Conservation (phyloP, 768 basidiomycete species). For the Nevesoporus exiguus region DNA sequence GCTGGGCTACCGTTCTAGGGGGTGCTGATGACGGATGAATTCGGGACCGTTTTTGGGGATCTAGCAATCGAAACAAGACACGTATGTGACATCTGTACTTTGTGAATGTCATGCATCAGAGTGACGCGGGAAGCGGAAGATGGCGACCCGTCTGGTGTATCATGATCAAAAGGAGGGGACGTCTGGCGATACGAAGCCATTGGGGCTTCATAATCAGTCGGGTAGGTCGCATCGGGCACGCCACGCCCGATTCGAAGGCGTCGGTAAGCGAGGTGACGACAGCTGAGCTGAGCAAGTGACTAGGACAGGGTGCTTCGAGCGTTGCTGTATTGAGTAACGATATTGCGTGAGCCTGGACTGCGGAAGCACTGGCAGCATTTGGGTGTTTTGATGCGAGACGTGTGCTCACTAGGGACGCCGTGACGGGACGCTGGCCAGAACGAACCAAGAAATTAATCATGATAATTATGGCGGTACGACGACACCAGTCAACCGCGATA, state of each 20-base stretch:
- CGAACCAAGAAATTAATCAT: neutral
- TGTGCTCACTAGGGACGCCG: neutral
- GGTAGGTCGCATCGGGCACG: conserved; percentile 2
- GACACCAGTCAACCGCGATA: neutral
- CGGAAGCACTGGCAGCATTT: no score
- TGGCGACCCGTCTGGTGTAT: neutral
- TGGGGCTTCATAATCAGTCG: neutral
- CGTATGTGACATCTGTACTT: neutral
- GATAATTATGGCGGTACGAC: neutral
- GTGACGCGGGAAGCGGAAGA: conserved; percentile 4
- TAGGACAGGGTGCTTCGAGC: neutral
- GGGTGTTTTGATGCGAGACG: no score
- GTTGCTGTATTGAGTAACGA: neutral
- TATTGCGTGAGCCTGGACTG: neutral
- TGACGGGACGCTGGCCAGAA: neutral
- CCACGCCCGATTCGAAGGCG: neutral
- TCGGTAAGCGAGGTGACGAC: conserved; percentile 3
- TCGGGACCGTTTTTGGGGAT: no score
- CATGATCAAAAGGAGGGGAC: neutral
- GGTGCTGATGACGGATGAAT: neutral
- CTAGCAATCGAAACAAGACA: neutral
- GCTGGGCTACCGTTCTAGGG: conserved; percentile 36
- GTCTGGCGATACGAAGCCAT: neutral
- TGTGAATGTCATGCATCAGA: conserved; percentile 6
- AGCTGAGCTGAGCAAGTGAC: neutral